Conservation (phyloP, 2,329 filamentous ascomycete genomes). For the Passalora sequoiae region DNA sequence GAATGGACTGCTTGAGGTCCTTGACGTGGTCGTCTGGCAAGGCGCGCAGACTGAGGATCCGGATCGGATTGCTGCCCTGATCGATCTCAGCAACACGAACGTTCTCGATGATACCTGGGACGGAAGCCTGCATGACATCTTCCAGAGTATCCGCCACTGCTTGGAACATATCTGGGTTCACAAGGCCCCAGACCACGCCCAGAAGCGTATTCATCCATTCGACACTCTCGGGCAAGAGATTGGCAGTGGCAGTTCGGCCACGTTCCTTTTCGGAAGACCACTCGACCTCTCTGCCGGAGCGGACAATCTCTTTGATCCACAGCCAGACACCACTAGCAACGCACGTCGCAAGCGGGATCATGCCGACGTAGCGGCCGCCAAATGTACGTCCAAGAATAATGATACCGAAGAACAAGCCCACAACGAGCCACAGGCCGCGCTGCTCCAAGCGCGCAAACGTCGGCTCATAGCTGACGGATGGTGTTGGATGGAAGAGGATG, state of each 20-base stretch:
- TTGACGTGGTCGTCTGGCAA: slow-evolving; percentile 75
- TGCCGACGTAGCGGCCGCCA: slow-evolving; percentile 68
- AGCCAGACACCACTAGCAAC: slow-evolving; percentile 75
- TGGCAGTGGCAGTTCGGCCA: slow-evolving; percentile 76
- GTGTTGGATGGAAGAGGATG: slow-evolving; percentile 90
- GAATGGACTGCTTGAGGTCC: slow-evolving; percentile 75
- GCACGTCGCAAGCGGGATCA: slow-evolving; percentile 68
- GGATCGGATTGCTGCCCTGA: slow-evolving; percentile 84
- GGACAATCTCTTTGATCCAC: slow-evolving; percentile 83
- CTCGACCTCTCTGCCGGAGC: slow-evolving; percentile 74
- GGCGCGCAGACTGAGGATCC: slow-evolving; percentile 79
- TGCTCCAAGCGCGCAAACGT: slow-evolving; percentile 75
- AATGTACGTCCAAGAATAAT: slow-evolving; percentile 73
- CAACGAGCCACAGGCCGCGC: slow-evolving; percentile 64
- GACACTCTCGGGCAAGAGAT: slow-evolving; percentile 86
- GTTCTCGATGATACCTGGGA: slow-evolving; percentile 86
- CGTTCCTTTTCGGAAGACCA: slow-evolving; percentile 84
- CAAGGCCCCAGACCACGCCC: slow-evolving; percentile 77
- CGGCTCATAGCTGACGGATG: slow-evolving; percentile 81
- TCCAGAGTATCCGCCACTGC: slow-evolving; percentile 86
- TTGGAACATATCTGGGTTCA: slow-evolving; percentile 95
- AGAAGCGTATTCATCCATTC: slow-evolving; percentile 91
- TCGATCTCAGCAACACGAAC: slow-evolving; percentile 93
- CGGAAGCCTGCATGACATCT: slow-evolving; percentile 94
- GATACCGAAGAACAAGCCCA: slow-evolving; percentile 66